Evolutionary conservation across 352 stramenopile species (phyloP), one percentile per base, ranked within the genome.

Genomic region (Pythium oligandrum): DNA sequence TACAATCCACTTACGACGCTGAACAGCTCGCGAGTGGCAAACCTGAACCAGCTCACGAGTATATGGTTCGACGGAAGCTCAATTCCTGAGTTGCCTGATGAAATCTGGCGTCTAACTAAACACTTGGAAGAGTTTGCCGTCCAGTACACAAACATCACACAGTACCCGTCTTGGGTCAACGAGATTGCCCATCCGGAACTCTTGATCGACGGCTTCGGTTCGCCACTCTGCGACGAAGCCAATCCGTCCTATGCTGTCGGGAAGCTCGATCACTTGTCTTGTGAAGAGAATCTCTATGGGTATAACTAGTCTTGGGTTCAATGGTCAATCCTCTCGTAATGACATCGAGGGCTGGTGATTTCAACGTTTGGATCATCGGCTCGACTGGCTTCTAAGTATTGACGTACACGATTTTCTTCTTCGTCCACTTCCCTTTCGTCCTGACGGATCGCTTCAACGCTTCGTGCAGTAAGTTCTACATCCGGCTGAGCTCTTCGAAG

Each of bases 161-260:
- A 3, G 2, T 55, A 59, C 11, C 57, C 51, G 0, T 33, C 55
- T 2, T 55, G 45, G 51, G 1, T 59, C 0, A 40, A 34, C 0
- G 32, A 10, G 2, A 7, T 55, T 3, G 45, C 45, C 3, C 45
- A 32, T 10, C 6, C 0, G 7, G 30, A 44, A 6, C 56, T 59
- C 34, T 6, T 58, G 1, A 34, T 70, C 26, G 51, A 51, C 40
- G 58, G 12, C 4, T 57, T 52, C 6, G 63, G 43, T 1, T 61
- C 63, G 4, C 63, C 63, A 1, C 10, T 70, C 43, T 67, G 63
- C 33, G 51, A 49, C 6, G 9, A 43, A 12, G 44, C 7, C 7
- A 55, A 4, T 5, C 5, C 10, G 11, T 40, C 42, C 9, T 30
- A 33, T 3, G 33, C 3, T 6, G n/a, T 44, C 17, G 17, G 17